These are phyloP conservation scores for Magnusiomyces suaveolens DNA, from an alignment of 1,139 yeast genomes.

Conservation along the genomic window DNA sequence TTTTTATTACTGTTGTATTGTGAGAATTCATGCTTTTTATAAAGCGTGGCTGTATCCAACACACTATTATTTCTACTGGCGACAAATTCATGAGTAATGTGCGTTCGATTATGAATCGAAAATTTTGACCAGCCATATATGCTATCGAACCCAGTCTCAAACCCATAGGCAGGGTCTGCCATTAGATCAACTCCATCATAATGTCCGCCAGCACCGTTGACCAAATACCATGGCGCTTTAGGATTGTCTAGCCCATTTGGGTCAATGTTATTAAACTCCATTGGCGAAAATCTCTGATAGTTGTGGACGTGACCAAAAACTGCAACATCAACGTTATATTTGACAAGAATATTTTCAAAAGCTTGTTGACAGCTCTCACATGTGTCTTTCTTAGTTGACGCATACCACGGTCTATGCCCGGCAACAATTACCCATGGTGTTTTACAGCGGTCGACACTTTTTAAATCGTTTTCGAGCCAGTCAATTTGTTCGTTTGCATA, in stretches of 20 bases:
- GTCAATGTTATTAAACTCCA: slow-evolving; percentile 20
- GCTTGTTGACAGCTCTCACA: slow-evolving; percentile 22
- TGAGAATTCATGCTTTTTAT: slow-evolving; percentile 16
- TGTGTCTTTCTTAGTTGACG: slow-evolving; percentile 15
- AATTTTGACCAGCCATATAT: slow-evolving; percentile 32
- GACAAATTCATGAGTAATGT: slow-evolving; percentile 36
- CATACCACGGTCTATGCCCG: slow-evolving; percentile 34
- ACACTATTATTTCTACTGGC: slow-evolving; percentile 35
- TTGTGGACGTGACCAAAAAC: slow-evolving; percentile 28
- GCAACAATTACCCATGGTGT: slow-evolving; percentile 32
- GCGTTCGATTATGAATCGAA: slow-evolving; percentile 44
- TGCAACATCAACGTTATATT: slow-evolving; percentile 25
- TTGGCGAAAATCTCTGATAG: slow-evolving; percentile 25
- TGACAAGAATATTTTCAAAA: slow-evolving; percentile 24
- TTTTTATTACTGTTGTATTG: neutral
- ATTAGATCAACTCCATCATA: slow-evolving; percentile 24
- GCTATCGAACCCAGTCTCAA: slow-evolving; percentile 16
- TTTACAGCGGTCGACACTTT: slow-evolving; percentile 23
- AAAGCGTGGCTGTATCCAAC: slow-evolving; percentile 27
- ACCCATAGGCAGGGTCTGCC: slow-evolving; percentile 7
- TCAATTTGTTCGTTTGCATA: slow-evolving; percentile 26
- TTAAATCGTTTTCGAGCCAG: slow-evolving; percentile 39
- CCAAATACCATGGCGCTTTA: slow-evolving; percentile 25
- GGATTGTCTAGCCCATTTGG: slow-evolving; percentile 27
- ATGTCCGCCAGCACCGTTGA: slow-evolving; percentile 28